phyloP scores from a whole-genome alignment of 2,329 filamentous ascomycete genomes.

The Triangularia verruculosa region DNA sequence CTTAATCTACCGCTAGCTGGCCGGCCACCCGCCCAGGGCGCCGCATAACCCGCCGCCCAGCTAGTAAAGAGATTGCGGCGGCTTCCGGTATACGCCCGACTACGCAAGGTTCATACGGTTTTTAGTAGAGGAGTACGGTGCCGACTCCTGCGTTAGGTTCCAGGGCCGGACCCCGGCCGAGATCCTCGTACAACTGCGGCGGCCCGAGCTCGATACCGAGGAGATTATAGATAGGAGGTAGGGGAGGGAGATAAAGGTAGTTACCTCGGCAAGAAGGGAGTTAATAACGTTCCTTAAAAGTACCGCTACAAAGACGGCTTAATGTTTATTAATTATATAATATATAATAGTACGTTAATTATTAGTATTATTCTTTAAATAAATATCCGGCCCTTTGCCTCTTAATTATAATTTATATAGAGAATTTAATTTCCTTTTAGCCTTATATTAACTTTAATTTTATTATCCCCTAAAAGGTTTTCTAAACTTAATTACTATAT shows the following conservation, averaged over 20 bases:
- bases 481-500: too few species aligned
- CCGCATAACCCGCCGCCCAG: too few species aligned
- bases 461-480: too few species aligned
- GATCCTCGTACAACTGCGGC: conserved; percentile 2
- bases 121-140: conserved; percentile 1
- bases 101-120: not conserved
- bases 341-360: too few species aligned
- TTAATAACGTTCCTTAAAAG: too few species aligned
- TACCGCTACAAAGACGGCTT: too few species aligned
- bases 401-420: too few species aligned
- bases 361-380: too few species aligned
- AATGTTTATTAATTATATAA: too few species aligned
- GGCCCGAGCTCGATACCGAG: not conserved
- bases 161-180: not conserved
- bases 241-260: not conserved
- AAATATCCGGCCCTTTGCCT: too few species aligned
- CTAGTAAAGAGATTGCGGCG: not conserved
- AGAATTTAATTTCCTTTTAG: too few species aligned
- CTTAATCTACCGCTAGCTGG: conserved; percentile 3
- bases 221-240: not conserved
- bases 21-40: not conserved
- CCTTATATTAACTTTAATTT: too few species aligned
- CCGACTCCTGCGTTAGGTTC: not conserved
- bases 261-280: not conserved
- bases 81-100: not conserved